A percentile compares a stretch with the other conserved stretches of the same genome.
These are phyloP conservation scores for Rhizopogon vesiculosus DNA, from an alignment of 768 basidiomycete genomes.

Conservation along the genomic window DNA sequence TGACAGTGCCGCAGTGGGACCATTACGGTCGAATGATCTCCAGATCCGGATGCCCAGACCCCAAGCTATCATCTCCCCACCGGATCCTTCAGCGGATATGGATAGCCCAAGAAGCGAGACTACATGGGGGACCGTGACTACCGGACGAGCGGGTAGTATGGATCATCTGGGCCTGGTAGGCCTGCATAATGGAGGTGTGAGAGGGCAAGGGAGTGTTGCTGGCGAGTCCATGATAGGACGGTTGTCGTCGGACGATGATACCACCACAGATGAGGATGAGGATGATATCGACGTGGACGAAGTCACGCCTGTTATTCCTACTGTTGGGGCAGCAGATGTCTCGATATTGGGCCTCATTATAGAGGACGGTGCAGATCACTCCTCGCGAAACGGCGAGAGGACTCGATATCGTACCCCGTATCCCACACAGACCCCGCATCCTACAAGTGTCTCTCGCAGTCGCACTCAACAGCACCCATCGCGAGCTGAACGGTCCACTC, in stretches of 20 bases:
- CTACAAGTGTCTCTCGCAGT: slow-evolving; percentile 1
- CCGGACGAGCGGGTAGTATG: slow-evolving; percentile 20
- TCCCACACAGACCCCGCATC: slow-evolving; percentile 5
- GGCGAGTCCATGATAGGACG: slow-evolving; percentile 15
- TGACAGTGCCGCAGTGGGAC: slow-evolving; percentile 6
- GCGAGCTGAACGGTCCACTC: slow-evolving; percentile 13
- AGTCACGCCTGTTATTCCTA: slow-evolving; percentile 17
- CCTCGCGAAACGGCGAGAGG: slow-evolving; percentile 6
- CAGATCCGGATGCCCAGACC: neutral
- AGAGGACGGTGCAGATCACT: slow-evolving; percentile 24
- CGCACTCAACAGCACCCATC: slow-evolving; percentile 2
- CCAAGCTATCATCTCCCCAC: slow-evolving; percentile 5
- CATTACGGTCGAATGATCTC: neutral
- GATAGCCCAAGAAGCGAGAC: slow-evolving; percentile 30
- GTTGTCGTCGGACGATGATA: slow-evolving; percentile 8
- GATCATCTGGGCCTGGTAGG: slow-evolving; percentile 26
- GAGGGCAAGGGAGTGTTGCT: slow-evolving; percentile 18
- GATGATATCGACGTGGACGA: slow-evolving; percentile 7
- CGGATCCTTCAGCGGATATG: slow-evolving; percentile 7
- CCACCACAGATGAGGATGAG: slow-evolving; percentile 9
- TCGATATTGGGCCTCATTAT: slow-evolving; percentile 26
- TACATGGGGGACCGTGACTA: slow-evolving; percentile 31
- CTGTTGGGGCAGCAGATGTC: slow-evolving; percentile 11
- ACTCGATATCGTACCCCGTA: slow-evolving; percentile 14
- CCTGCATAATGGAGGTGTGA: slow-evolving; percentile 24